phyloP scores from a whole-genome alignment of 257 asterid genomes.

The Nemophila menziesii region DNA sequence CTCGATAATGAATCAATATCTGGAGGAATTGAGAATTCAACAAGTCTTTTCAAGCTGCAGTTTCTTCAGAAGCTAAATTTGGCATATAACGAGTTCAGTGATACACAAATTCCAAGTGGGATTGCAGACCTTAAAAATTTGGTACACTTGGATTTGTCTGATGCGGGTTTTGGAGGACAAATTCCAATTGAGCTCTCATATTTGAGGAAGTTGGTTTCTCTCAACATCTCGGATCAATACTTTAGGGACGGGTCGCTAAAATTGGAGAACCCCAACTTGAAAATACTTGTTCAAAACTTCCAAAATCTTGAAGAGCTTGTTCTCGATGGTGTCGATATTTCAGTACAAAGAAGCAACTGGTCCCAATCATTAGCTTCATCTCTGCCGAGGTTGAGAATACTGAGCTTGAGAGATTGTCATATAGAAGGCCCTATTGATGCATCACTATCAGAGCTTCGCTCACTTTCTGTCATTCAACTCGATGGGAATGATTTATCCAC shows the following conservation, averaged over 20 bases:
- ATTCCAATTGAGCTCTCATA: conserved; percentile 12
- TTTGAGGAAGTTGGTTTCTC: conserved; percentile 15
- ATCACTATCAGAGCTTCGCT: conserved; percentile 22
- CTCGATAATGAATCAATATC: conserved; percentile 7
- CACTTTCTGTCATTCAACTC: conserved; percentile 32
- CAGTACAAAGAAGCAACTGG: conserved; percentile 29
- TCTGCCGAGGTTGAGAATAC: conserved; percentile 20
- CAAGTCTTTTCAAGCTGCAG: conserved; percentile 11
- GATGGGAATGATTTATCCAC: conserved; percentile 27
- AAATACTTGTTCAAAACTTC: conserved; percentile 27
- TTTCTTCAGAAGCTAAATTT: conserved; percentile 20
- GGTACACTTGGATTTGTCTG: conserved; percentile 14
- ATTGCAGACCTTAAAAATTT: conserved; percentile 11
- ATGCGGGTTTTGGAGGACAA: conserved; percentile 17
- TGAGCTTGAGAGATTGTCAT: conserved; percentile 37
- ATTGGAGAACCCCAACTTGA: conserved; percentile 41
- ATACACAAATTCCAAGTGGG: conserved; percentile 5
- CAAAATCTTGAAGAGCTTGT: conserved; percentile 27
- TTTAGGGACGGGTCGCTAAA: conserved; percentile 7
- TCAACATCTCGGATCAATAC: conserved; percentile 4
- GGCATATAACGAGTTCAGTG: conserved; percentile 12
- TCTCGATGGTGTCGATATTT: conserved; percentile 39
- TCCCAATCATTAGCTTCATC: conserved; percentile 23
- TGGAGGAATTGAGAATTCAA: conserved; percentile 7
- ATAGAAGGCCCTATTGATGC: conserved; percentile 30